phyloP scores from a whole-genome alignment of 768 basidiomycete species.

The Calvatia gigantea region DNA sequence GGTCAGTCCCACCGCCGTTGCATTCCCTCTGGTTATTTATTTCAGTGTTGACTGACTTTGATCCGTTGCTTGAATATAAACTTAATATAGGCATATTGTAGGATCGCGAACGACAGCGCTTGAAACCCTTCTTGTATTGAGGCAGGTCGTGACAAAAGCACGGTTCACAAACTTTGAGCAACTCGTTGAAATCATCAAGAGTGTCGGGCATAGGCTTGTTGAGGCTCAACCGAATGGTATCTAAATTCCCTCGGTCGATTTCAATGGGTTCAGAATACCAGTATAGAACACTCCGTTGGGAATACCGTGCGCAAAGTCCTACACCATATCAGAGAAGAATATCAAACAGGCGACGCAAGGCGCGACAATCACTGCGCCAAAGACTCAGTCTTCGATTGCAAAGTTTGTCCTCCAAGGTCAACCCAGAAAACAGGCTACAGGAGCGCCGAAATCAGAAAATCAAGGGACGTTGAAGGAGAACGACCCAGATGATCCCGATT shows the following conservation, averaged over 20 bases:
- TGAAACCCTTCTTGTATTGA: conserved; percentile 84
- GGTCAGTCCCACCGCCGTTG: conserved; percentile 43
- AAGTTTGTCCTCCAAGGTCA: conserved; percentile 83
- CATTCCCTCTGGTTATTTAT: neutral
- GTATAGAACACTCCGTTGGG: conserved; percentile 86
- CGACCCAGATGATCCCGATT: conserved; percentile 73
- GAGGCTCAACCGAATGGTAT: conserved; percentile 95
- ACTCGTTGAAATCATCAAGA: conserved; percentile 72
- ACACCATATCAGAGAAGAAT: conserved; percentile 94
- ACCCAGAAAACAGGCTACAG: conserved; percentile 48
- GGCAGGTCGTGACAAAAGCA: conserved; percentile 86
- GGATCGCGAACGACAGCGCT: conserved; percentile 88
- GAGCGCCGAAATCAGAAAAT: conserved; percentile 43
- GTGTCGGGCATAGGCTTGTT: conserved; percentile 74
- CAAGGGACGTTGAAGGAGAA: conserved; percentile 62
- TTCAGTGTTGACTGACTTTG: neutral
- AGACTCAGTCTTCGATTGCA: conserved; percentile 62
- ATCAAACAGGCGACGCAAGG: conserved; percentile 72
- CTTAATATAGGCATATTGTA: conserved; percentile 69
- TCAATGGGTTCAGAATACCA: neutral
- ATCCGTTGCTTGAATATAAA: neutral
- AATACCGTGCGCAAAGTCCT: conserved; percentile 93
- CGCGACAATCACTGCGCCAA: conserved; percentile 30
- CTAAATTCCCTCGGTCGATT: neutral
- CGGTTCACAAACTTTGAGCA: conserved; percentile 86